phyloP scores from a whole-genome alignment of 2,329 filamentous ascomycete species.

The Talaromyces sp. region DNA sequence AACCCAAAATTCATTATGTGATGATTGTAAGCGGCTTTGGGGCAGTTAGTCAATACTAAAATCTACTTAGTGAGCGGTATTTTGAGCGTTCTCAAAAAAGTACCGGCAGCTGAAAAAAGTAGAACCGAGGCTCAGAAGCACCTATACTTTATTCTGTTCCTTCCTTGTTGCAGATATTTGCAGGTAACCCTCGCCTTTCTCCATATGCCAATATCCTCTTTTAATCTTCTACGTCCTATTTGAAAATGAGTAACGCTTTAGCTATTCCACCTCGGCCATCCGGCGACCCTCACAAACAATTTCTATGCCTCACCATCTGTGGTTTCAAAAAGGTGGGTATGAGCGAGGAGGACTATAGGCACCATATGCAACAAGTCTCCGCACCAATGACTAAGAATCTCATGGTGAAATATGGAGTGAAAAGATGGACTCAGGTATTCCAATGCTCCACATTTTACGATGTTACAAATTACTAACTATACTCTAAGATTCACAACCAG shows the following conservation, averaged over 20 bases:
- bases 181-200: neutral
- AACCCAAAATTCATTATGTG: no score
- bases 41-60: no score
- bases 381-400: slow-evolving; percentile 48
- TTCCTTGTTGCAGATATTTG: neutral
- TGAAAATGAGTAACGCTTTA: neutral
- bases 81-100: no score
- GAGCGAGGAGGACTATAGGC: slow-evolving; percentile 48
- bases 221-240: neutral
- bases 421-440: slow-evolving; percentile 45
- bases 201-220: neutral
- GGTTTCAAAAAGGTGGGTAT: slow-evolving; percentile 49
- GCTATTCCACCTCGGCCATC: neutral
- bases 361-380: slow-evolving; percentile 48
- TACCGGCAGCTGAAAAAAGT: no score
- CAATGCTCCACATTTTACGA: neutral
- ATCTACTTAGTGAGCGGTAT: no score
- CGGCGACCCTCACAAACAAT: neutral
- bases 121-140: no score
- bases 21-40: no score
- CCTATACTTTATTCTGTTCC: neutral
- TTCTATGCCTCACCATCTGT: slow-evolving; percentile 46
- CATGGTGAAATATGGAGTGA: slow-evolving; percentile 51
- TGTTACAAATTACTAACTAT: neutral
- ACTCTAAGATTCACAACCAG: slow-evolving; percentile 44